These are phyloP conservation scores for Marasmius tenuissimus DNA, from an alignment of 1,284 basidiomycete species.

Conservation along the genomic window DNA sequence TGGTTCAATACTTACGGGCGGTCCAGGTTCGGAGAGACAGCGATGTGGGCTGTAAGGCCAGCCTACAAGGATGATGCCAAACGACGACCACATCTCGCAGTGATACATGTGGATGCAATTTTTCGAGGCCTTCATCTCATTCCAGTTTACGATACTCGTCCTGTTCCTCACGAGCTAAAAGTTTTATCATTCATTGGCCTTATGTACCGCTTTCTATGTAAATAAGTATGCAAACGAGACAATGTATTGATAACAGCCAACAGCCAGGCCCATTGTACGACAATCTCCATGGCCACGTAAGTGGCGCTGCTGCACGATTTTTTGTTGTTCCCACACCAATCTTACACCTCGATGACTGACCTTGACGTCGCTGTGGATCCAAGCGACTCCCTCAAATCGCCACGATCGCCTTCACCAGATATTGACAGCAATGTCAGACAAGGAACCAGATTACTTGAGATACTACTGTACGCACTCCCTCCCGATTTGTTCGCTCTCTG, in stretches of 20 bases:
- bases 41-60: background rate
- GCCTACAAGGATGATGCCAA: background rate
- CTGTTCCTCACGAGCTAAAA: background rate
- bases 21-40: background rate
- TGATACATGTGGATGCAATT: background rate
- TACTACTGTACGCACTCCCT: no score
- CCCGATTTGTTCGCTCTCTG: no score
- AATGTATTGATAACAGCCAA: background rate
- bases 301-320: no score
- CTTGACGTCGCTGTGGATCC: no score
- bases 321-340: no score
- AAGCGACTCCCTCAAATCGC: no score
- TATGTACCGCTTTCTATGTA: background rate
- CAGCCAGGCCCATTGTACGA: no score
- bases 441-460: no score
- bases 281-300: no score
- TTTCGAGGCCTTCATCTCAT: background rate
- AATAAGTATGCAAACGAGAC: background rate
- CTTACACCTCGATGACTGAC: no score
- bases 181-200: background rate
- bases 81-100: background rate
- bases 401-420: no score
- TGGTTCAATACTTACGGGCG: background rate
- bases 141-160: background rate
- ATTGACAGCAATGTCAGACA: no score